Base-by-base conservation (phyloP, 2,329 filamentous ascomycete species). In the Hymenoscyphus repandus region DNA sequence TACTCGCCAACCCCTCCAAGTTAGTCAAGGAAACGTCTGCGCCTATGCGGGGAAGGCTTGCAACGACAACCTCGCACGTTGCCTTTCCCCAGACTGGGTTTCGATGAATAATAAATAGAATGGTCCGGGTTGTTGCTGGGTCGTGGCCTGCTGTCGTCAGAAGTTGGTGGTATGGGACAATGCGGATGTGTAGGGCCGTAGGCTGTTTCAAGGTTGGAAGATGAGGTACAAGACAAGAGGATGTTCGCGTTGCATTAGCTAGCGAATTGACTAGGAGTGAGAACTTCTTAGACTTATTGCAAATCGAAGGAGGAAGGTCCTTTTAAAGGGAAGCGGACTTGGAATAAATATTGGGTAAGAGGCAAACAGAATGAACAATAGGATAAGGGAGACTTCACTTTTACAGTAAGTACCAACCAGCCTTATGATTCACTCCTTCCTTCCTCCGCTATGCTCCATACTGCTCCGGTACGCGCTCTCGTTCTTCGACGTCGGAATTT, bases 1-100 rank as follows among this genome's bases (percentile, higher is more conserved):
- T 48, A 39, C 36, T 45, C 49, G 39, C 38, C 22, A 47, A 45
- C 39, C 45, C 50, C 50, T 45, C 40, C 20, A 40, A 36, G n/a
- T 52, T 48, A 52, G 45, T 52, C 45, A 52, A 52, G 45, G 50
- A 52, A 52, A 52, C 50, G 45, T 32, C 47, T 47, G 40, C 38
- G 39, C n/a, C 22, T 51, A 44, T 47, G 50, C 50, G 50, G 50
- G 50, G 50, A 52, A 39, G 36, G 17, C 13, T n/a, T 36, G 31
- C 27, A 13, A 37, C 41, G 39, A 38, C 47, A 15, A 31, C 18
- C 32, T 37, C 33, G 34, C 33, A 37, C 34, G 34, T 39, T 7
- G 47, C 13, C 20, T 32, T 44, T 45, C 47, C 47, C 47, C 41
- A 49, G 47, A 49, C 33, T 32, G 18, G 32, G 33, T 30, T 44